phyloP scores from a whole-genome alignment of 768 basidiomycete genomes.

The Hirschioporus abietinus region DNA sequence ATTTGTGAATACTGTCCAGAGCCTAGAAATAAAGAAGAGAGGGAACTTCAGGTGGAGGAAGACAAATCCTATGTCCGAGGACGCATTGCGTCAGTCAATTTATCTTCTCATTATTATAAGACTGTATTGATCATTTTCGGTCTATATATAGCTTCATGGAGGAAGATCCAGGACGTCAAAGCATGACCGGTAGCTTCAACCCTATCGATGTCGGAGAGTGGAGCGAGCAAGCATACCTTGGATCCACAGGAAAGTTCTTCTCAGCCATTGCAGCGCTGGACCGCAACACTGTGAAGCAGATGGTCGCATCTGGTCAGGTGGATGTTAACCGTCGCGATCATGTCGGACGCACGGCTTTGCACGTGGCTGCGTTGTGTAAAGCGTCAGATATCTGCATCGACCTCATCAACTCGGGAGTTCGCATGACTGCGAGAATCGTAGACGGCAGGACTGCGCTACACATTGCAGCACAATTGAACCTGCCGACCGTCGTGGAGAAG shows the following conservation, averaged over 20 bases:
- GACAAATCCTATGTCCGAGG: slow-evolving; percentile 50
- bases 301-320: slow-evolving; percentile 34
- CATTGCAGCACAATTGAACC: slow-evolving; percentile 47
- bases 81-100: slow-evolving; percentile 38
- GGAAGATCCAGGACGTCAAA: slow-evolving; percentile 58
- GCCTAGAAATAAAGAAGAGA: slow-evolving; percentile 52
- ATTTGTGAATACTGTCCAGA: slow-evolving; percentile 60
- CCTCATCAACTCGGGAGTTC: slow-evolving; percentile 49
- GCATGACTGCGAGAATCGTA: slow-evolving; percentile 50
- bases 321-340: slow-evolving; percentile 54
- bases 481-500: slow-evolving; percentile 38
- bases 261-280: slow-evolving; percentile 46
- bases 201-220: slow-evolving; percentile 65
- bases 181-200: slow-evolving; percentile 57
- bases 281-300: slow-evolving; percentile 29
- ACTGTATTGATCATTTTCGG: neutral
- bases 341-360: slow-evolving; percentile 56
- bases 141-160: slow-evolving; percentile 38
- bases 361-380: slow-evolving; percentile 47
- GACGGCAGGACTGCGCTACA: slow-evolving; percentile 54
- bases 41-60: slow-evolving; percentile 44
- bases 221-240: slow-evolving; percentile 57
- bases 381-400: slow-evolving; percentile 42
- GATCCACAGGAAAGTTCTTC: slow-evolving; percentile 49
- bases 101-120: neutral